These are phyloP conservation scores for Veloboletus limbatus DNA, from an alignment of 1,284 basidiomycete genomes.

Conservation along the genomic window DNA sequence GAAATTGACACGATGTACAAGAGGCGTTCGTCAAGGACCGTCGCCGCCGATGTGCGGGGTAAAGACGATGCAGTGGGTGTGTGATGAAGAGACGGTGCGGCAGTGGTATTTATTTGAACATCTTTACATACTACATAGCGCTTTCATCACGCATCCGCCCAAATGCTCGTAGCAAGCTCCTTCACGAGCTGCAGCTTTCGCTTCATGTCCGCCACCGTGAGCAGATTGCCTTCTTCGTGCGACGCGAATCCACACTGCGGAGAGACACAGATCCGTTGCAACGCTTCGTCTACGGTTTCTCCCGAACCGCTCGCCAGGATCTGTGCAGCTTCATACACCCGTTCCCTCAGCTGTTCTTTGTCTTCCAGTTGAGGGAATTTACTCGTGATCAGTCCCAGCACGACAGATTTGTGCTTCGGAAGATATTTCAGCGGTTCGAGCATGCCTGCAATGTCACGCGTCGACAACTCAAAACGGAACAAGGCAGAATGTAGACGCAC, in stretches of 20 bases:
- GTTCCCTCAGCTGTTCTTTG: conserved; percentile 52
- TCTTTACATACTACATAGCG: no score
- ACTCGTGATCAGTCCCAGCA: conserved; percentile 73
- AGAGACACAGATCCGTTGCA: conserved; percentile 65
- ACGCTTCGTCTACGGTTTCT: conserved; percentile 51
- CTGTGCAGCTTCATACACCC: conserved; percentile 64
- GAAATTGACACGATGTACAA: background rate
- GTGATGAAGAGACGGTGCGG: no score
- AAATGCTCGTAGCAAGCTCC: conserved; percentile 24
- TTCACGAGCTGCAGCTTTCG: conserved; percentile 25
- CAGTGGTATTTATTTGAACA: no score
- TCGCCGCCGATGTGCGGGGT: no score
- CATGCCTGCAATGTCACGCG: conserved; percentile 12
- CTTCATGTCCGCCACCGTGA: conserved; percentile 23
- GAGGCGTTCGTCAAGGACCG: no score
- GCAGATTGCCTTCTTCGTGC: conserved; percentile 58
- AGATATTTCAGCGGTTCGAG: conserved; percentile 68
- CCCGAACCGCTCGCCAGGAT: conserved; percentile 52
- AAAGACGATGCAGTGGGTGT: no score
- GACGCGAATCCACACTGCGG: conserved; percentile 77
- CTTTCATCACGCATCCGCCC: conserved; percentile 21
- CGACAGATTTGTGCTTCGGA: conserved; percentile 64
- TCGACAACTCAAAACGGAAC: background rate
- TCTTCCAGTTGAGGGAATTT: conserved; percentile 70
- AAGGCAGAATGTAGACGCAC: conserved; percentile 34